phyloP scores from a whole-genome alignment of 2,329 filamentous ascomycete genomes.

The Pseudomassariella vexata region DNA sequence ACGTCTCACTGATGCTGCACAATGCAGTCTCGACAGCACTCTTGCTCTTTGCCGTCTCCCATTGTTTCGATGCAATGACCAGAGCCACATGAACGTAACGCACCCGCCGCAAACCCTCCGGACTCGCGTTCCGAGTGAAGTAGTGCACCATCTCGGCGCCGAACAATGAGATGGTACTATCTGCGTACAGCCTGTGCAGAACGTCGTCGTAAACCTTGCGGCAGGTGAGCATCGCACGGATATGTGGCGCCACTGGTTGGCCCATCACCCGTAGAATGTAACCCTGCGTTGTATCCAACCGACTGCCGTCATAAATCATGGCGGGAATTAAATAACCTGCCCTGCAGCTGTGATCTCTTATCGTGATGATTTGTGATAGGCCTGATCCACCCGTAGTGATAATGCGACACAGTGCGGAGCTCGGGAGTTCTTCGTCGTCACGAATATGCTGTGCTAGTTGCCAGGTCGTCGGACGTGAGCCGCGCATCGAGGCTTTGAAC shows the following conservation, averaged over 20 bases:
- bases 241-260: background rate
- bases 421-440: background rate
- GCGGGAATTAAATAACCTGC: background rate
- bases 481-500: background rate
- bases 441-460: conserved; percentile 1
- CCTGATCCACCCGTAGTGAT: no score
- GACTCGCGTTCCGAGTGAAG: conserved; percentile 14
- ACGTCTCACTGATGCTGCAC: conserved; percentile 4
- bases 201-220: conserved; percentile 10
- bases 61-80: conserved; percentile 4
- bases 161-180: conserved; percentile 13
- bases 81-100: conserved; percentile 11
- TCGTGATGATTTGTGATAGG: no score
- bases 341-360: background rate
- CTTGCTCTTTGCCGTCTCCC: conserved; percentile 6
- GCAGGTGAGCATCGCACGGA: conserved; percentile 9
- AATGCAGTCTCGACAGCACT: conserved; percentile 5
- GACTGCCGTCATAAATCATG: background rate
- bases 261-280: background rate
- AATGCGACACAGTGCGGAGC: background rate
- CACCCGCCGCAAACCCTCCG: conserved; percentile 11
- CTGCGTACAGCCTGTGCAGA: conserved; percentile 10
- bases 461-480: background rate
- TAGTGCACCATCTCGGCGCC: conserved; percentile 12
- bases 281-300: background rate